Evolutionary conservation across 2,329 filamentous ascomycete genomes (phyloP), one percentile per base, ranked within the genome.

Genomic region (Pestalotiopsis sp.): DNA sequence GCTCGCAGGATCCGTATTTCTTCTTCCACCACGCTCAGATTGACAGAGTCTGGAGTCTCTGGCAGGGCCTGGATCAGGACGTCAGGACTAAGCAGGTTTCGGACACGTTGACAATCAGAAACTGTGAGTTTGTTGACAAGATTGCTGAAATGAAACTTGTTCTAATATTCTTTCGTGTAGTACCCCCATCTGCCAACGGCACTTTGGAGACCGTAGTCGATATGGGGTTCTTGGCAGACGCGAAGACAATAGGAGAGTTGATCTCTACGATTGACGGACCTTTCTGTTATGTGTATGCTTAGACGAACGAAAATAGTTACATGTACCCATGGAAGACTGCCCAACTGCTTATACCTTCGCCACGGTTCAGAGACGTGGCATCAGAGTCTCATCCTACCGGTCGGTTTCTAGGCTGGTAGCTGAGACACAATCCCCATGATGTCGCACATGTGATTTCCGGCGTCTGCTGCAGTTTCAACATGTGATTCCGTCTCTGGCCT

Each of bases 201-300:
- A 75, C 72, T 1, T 66, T 74, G 9, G 75, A 76, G 52, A 72
- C 73, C 59, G 38, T 73, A 5, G 61, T 77, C 20, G 71, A 75
- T 61, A 70, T 72, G 14, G 69, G 69, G 6, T 75, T 74, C 3
- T 70, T 70, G 11, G 75, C 69, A 9, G 66, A 68, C 4, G 69
- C 68, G 5, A 72, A 74, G 49, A 72, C 70, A 13, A 74, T 77
- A 58, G 69, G 72, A 27, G 74, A 78, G 23, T 62, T 77, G 12
- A 72, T 76, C 66, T 77, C 75, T 63, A 71, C 73, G 23, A 64
- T 70, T 1, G 72, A 75, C 17, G 75, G 75, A 1, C 76, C 74
- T 0, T 76, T 77, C 57, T 52, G 45, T 9, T 52, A 52, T 11
- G 6, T 52, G 11, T 52, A 52, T 52, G 45, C 45, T 17, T 52